Evolutionary conservation across 1,284 basidiomycete species (phyloP).

Genomic region (Apiotrichum akiyoshidainum): DNA sequence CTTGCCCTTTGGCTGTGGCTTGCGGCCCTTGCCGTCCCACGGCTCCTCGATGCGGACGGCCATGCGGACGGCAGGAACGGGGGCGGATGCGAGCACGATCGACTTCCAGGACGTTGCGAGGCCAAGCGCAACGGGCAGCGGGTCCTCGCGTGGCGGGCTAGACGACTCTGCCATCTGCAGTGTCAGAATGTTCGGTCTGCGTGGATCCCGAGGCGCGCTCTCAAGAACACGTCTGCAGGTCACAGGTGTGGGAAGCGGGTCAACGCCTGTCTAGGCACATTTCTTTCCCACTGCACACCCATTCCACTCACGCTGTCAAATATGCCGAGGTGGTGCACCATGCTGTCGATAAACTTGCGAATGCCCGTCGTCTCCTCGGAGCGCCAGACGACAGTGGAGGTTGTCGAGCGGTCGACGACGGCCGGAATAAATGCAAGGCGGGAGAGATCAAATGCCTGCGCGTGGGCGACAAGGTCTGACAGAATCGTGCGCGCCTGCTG

Average conservation of each 20-base stretch:
- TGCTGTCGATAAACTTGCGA: conserved; percentile 25
- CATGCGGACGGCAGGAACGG: conserved; percentile 57
- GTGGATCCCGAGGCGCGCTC: not conserved
- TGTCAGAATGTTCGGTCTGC: not conserved
- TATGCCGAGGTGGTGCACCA: conserved; percentile 20
- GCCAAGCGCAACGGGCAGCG: conserved; percentile 42
- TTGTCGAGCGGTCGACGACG: conserved; percentile 14
- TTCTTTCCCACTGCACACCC: not conserved
- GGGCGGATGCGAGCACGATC: conserved; percentile 59
- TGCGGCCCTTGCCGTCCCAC: conserved; percentile 8
- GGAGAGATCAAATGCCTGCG: conserved; percentile 8
- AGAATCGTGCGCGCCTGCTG: conserved; percentile 1
- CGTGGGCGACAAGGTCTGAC: conserved; percentile 9
- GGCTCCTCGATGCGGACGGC: conserved; percentile 1
- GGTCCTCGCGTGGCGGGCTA: conserved; percentile 27
- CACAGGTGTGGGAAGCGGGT: too few relatives aligned
- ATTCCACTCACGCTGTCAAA: conserved; percentile 20
- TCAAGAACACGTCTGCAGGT: too few relatives aligned
- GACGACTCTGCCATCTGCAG: conserved; percentile 14
- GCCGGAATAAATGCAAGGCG: conserved; percentile 14
- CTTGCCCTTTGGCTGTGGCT: conserved; percentile 13
- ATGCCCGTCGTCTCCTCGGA: conserved; percentile 30
- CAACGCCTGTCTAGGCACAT: not conserved
- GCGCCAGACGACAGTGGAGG: conserved; percentile 18
- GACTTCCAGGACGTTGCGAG: conserved; percentile 62